Evolutionary conservation across 129 eudicot species (phyloP).

Genomic region (sunflower (Helianthus annuus)): DNA sequence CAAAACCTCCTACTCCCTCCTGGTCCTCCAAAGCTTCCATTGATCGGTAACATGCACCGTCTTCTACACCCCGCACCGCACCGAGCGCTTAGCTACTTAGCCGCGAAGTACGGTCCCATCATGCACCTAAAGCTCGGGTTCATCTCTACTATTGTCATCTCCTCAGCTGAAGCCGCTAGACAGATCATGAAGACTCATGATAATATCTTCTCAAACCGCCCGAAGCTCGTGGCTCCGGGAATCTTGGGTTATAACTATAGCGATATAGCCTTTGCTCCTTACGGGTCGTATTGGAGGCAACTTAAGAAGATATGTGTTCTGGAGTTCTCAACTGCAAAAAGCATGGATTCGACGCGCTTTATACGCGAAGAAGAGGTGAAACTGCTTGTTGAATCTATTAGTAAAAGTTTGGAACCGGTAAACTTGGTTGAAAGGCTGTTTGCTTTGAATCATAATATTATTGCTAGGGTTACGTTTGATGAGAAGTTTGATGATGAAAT

Average conservation of each 20-base stretch:
- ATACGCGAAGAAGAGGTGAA: slow-evolving; percentile 27
- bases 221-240: slow-evolving; percentile 8
- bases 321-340: slow-evolving; percentile 28
- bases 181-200: slow-evolving; percentile 23
- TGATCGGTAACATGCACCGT: slow-evolving; percentile 22
- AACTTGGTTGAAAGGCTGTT: slow-evolving; percentile 26
- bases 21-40: slow-evolving; percentile 25
- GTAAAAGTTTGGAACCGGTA: neutral
- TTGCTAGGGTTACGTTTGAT: slow-evolving; percentile 24
- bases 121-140: slow-evolving; percentile 26
- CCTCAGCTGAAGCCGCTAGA: slow-evolving; percentile 23
- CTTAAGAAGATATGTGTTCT: slow-evolving; percentile 26
- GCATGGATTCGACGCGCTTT: slow-evolving; percentile 20
- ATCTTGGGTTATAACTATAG: slow-evolving; percentile 22
- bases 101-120: slow-evolving; percentile 24
- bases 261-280: slow-evolving; percentile 30
- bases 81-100: slow-evolving; percentile 1
- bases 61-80: slow-evolving; percentile 15
- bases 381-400: neutral
- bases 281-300: slow-evolving; percentile 37
- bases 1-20: slow-evolving; percentile 18
- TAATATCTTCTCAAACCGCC: slow-evolving; percentile 12
- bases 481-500: slow-evolving; percentile 24
- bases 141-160: slow-evolving; percentile 19
- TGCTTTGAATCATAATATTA: slow-evolving; percentile 27